These are phyloP conservation scores for Lentinula boryana DNA, from an alignment of 768 basidiomycete species.

Conservation along the genomic window DNA sequence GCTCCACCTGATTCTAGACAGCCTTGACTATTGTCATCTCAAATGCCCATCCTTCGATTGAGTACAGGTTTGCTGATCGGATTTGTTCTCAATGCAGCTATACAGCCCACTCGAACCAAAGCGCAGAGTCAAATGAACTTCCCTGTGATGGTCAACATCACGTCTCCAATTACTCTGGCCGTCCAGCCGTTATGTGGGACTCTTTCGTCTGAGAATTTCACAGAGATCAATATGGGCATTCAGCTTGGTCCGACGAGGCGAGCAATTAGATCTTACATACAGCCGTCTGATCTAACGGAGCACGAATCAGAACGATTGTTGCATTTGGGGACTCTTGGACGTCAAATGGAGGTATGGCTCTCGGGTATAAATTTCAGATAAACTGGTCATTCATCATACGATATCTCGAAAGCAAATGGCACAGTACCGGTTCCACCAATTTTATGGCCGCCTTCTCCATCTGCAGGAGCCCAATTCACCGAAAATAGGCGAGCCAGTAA, in stretches of 20 bases:
- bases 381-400: background rate
- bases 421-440: conserved; percentile 25
- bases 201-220: conserved; percentile 16
- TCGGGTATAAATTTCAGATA: too few species aligned
- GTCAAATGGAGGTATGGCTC: conserved; percentile 18
- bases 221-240: conserved; percentile 23
- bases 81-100: background rate
- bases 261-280: background rate
- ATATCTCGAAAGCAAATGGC: conserved; percentile 19
- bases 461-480: conserved; percentile 21
- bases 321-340: conserved; percentile 27
- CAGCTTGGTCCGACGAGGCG: conserved; percentile 16
- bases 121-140: conserved; percentile 9
- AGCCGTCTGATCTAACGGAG: background rate
- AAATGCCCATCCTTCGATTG: background rate
- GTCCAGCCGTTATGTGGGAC: conserved; percentile 20
- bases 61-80: background rate
- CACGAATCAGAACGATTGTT: conserved; percentile 17
- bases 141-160: conserved; percentile 20
- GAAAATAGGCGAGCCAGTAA: conserved; percentile 24
- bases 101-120: background rate
- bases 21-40: background rate
- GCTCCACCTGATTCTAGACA: background rate
- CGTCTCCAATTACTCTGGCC: conserved; percentile 19
- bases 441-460: conserved; percentile 24